phyloP scores from a whole-genome alignment of 805 yeast genomes.

The Wickerhamia fluorescens region DNA sequence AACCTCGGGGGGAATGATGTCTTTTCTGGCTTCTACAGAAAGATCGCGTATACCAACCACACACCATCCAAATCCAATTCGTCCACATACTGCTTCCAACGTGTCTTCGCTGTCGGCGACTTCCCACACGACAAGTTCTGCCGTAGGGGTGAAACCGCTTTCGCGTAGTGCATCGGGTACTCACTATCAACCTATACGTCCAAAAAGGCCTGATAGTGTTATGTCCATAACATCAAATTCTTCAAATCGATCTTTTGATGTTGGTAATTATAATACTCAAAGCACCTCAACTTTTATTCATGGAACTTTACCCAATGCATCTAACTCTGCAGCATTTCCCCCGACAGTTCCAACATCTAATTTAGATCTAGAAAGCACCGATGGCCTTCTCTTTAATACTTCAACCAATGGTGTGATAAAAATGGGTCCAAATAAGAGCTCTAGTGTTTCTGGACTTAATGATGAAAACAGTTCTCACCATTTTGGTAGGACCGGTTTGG shows the following conservation, averaged over 20 bases:
- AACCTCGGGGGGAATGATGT: no score
- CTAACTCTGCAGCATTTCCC: slow-evolving; percentile 11
- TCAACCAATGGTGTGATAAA: no score
- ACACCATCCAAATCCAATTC: no score
- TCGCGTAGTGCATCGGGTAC: no score
- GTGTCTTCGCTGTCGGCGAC: no score
- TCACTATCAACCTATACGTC: slow-evolving; percentile 21
- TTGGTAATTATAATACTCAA: no score
- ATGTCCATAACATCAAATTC: slow-evolving; percentile 33
- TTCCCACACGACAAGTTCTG: no score
- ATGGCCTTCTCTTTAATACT: no score
- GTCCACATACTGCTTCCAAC: no score
- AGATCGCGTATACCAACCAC: no score
- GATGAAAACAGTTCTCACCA: slow-evolving; percentile 6
- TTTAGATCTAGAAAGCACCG: neutral
- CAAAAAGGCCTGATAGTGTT: slow-evolving; percentile 34
- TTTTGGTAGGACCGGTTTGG: slow-evolving; percentile 10
- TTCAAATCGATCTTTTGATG: slow-evolving; percentile 15
- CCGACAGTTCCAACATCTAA: slow-evolving; percentile 6
- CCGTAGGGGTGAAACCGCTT: no score
- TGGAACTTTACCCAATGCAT: slow-evolving; percentile 9
- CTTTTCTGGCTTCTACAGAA: no score
- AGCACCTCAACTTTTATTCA: slow-evolving; percentile 4
- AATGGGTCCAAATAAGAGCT: slow-evolving; percentile 1
- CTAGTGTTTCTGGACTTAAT: slow-evolving; percentile 1